A percentile compares a stretch with the other conserved stretches of the same genome.
phyloP scores from a whole-genome alignment of 2,329 filamentous ascomycete species.

The Penicillium sp. region DNA sequence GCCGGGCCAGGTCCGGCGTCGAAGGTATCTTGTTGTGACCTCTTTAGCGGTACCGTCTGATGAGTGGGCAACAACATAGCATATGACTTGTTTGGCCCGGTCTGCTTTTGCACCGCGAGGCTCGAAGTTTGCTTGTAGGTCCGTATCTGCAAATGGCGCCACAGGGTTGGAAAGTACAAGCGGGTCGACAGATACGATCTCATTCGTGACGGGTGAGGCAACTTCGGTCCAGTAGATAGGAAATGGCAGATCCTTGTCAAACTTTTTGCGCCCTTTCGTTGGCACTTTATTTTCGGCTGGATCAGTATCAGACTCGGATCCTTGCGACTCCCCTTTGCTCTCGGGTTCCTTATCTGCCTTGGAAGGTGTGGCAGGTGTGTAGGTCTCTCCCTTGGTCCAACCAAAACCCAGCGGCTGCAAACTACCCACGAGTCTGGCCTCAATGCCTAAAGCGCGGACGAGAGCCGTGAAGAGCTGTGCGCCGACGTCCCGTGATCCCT shows the following conservation, averaged over 20 bases:
- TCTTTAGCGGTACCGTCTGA: conserved; percentile 85
- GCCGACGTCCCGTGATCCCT: conserved; percentile 78
- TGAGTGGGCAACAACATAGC: conserved; percentile 77
- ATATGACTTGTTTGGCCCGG: conserved; percentile 77
- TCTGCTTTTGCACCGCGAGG: conserved; percentile 75
- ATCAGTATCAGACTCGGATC: conserved; percentile 19
- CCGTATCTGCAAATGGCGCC: conserved; percentile 54
- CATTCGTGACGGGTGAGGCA: conserved; percentile 69
- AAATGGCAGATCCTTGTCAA: conserved; percentile 68
- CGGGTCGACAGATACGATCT: conserved; percentile 69
- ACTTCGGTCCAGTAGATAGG: conserved; percentile 93
- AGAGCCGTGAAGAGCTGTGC: conserved; percentile 84
- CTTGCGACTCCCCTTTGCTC: conserved; percentile 8
- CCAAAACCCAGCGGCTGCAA: conserved; percentile 82
- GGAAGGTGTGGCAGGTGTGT: conserved; percentile 42
- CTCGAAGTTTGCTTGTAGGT: conserved; percentile 66
- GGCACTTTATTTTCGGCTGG: conserved; percentile 16
- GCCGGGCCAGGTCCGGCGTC: conserved; percentile 70
- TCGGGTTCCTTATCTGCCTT: conserved; percentile 15
- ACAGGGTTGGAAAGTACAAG: conserved; percentile 58
- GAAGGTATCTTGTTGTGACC: conserved; percentile 83
- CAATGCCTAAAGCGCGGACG: conserved; percentile 68
- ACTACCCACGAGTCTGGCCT: conserved; percentile 73
- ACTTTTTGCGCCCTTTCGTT: conserved; percentile 43
- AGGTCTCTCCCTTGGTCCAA: conserved; percentile 80